Conservation (phyloP, 805 yeast species). For the Metschnikowia lochheadii region DNA sequence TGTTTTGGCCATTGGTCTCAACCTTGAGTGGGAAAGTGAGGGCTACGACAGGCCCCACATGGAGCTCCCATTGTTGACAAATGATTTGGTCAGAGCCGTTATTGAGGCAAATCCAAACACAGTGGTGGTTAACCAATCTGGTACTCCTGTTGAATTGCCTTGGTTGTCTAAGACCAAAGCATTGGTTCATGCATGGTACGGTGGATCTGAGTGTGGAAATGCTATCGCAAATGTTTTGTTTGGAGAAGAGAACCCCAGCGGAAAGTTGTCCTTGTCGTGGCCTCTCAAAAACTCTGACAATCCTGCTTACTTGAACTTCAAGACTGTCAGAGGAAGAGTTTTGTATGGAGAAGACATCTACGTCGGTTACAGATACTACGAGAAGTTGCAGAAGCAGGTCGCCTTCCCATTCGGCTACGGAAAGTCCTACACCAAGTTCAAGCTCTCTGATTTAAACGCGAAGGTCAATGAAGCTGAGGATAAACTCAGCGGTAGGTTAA, state of each 20-base stretch:
- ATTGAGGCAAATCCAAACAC: slow-evolving; percentile 46
- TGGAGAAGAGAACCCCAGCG: slow-evolving; percentile 60
- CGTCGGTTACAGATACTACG: slow-evolving; percentile 61
- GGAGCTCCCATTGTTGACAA: slow-evolving; percentile 48
- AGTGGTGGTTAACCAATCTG: slow-evolving; percentile 54
- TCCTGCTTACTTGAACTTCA: slow-evolving; percentile 52
- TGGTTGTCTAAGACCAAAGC: slow-evolving; percentile 44
- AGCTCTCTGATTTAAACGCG: slow-evolving; percentile 35
- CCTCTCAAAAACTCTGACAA: slow-evolving; percentile 50
- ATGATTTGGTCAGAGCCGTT: slow-evolving; percentile 43
- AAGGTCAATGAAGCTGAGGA: slow-evolving; percentile 21
- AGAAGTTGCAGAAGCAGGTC: slow-evolving; percentile 44
- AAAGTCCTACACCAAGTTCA: slow-evolving; percentile 54
- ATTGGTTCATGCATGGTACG: slow-evolving; percentile 52
- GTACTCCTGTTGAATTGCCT: slow-evolving; percentile 59
- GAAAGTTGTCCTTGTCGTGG: slow-evolving; percentile 54
- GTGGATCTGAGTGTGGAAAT: slow-evolving; percentile 56
- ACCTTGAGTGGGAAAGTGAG: slow-evolving; percentile 56
- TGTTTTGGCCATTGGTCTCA: slow-evolving; percentile 47
- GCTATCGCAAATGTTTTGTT: slow-evolving; percentile 56
- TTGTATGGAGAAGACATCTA: slow-evolving; percentile 64
- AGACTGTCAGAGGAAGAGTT: slow-evolving; percentile 49
- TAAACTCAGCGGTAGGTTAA: slow-evolving; percentile 29
- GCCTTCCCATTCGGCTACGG: slow-evolving; percentile 63
- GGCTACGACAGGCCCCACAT: slow-evolving; percentile 52